Percentiles rank a stretch among this genome's conserved stretches.
Conservation (phyloP, 2,329 filamentous ascomycete genomes). For the Alternaria conjuncta region DNA sequence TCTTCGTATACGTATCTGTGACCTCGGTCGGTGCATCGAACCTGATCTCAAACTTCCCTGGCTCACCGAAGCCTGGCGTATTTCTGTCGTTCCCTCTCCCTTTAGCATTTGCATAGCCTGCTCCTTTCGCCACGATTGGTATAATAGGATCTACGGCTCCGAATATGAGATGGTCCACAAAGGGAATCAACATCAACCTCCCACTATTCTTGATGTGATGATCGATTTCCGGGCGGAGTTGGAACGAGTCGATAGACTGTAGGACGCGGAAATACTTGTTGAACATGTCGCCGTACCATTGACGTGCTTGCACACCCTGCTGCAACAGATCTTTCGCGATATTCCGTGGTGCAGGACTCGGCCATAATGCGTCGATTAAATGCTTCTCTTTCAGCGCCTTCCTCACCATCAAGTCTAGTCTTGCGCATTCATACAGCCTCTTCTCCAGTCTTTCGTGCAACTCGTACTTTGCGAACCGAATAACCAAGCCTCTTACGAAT, state of each 20-base stretch:
- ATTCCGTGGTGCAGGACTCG: constrained; percentile 37
- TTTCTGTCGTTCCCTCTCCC: constrained; percentile 19
- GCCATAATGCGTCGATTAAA: constrained; percentile 46
- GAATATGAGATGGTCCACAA: constrained; percentile 43
- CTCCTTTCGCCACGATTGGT: constrained; percentile 41
- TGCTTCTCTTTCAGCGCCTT: constrained; percentile 49
- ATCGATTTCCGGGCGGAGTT: constrained; percentile 41
- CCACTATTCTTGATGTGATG: constrained; percentile 36
- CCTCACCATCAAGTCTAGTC: constrained; percentile 45
- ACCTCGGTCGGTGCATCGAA: constrained; percentile 42
- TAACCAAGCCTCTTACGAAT: constrained; percentile 42
- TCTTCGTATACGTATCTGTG: constrained; percentile 40
- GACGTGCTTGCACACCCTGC: constrained; percentile 42
- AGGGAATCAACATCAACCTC: constrained; percentile 45
- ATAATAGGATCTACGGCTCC: constrained; percentile 44
- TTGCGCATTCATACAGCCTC: constrained; percentile 42
- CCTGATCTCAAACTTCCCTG: constrained; percentile 41
- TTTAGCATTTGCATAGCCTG: constrained; percentile 37
- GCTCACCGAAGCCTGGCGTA: constrained; percentile 33
- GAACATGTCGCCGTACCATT: constrained; percentile 49
- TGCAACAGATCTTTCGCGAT: constrained; percentile 35
- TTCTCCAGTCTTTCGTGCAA: constrained; percentile 47
- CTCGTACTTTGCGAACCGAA: constrained; percentile 44
- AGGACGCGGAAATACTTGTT: constrained; percentile 44
- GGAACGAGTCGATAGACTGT: constrained; percentile 40